Percentiles rank a stretch among this genome's conserved stretches.
Evolutionary conservation across 73 alveolate species (phyloP).

Genomic region (Paramecium primaurelia): DNA sequence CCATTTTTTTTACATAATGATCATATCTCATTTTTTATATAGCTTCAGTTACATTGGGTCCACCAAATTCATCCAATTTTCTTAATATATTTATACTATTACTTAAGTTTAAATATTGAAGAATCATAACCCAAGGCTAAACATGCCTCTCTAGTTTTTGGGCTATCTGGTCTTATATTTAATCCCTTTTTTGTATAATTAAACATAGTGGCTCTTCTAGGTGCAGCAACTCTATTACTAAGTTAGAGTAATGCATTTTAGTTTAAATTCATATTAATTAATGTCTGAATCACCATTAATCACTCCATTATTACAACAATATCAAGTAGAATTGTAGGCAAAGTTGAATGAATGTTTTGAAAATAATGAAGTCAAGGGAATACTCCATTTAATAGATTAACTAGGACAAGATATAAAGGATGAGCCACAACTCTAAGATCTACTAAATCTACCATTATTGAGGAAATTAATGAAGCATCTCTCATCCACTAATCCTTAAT

Average conservation of each 20-base stretch:
- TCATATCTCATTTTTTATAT: constrained; percentile 34
- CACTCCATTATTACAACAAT: constrained; percentile 16
- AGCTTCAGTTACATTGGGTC: neutral
- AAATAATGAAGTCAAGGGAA: neutral
- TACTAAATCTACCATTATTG: neutral
- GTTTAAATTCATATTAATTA: neutral
- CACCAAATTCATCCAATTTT: constrained; percentile 17
- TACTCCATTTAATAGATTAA: neutral
- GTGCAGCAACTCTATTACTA: neutral
- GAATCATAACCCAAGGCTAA: constrained; percentile 18
- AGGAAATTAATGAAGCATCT: neutral
- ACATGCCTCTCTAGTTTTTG: constrained; percentile 42
- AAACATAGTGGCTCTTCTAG: neutral
- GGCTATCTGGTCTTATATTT: constrained; percentile 1
- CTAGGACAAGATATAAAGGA: neutral
- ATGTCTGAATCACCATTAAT: constrained; percentile 11
- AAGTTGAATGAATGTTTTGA: neutral
- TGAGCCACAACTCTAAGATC: neutral
- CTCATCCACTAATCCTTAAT: neutral
- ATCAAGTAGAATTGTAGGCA: neutral
- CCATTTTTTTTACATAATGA: constrained; percentile 12
- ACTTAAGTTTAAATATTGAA: neutral
- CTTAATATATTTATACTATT: neutral
- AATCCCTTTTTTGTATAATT: neutral
- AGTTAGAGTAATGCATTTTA: neutral